These are phyloP conservation scores for Casuarina glauca DNA, from an alignment of 306 rosid species.

Conservation along the genomic window DNA sequence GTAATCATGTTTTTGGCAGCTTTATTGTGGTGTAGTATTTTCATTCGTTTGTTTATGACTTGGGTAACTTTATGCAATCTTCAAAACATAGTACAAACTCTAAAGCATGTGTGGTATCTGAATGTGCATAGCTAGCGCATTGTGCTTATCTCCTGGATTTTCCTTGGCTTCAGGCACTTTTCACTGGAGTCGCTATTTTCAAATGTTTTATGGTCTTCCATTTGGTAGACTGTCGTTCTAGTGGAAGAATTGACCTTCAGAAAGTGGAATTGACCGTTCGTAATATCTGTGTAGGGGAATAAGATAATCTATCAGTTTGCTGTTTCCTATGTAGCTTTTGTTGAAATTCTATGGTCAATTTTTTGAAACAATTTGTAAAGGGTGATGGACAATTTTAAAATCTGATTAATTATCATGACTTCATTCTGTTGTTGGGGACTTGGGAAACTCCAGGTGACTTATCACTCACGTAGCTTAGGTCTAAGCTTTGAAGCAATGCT, in stretches of 20 bases:
- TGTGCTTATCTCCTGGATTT: neutral
- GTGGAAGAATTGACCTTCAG: neutral
- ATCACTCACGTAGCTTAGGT: neutral
- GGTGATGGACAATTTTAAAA: neutral
- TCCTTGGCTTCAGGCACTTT: neutral
- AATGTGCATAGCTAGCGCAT: neutral
- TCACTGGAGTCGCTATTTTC: neutral
- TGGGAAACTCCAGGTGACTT: neutral
- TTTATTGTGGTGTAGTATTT: neutral
- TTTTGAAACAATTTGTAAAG: neutral
- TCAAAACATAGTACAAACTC: neutral
- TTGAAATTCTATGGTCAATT: neutral
- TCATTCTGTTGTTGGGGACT: neutral
- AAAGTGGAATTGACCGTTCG: neutral
- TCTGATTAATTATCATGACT: neutral
- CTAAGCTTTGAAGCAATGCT: neutral
- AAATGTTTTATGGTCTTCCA: neutral
- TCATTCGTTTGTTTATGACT: neutral
- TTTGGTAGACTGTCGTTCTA: neutral
- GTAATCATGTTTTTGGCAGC: conserved; percentile 8
- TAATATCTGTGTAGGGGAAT: neutral
- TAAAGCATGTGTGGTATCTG: neutral
- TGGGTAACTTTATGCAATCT: neutral
- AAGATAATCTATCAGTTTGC: neutral
- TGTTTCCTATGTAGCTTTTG: neutral